A percentile compares a stretch with the other conserved stretches of the same genome.
These are phyloP conservation scores for Rhodamnia argentea DNA, from an alignment of 345 rosid genomes.

Conservation along the genomic window DNA sequence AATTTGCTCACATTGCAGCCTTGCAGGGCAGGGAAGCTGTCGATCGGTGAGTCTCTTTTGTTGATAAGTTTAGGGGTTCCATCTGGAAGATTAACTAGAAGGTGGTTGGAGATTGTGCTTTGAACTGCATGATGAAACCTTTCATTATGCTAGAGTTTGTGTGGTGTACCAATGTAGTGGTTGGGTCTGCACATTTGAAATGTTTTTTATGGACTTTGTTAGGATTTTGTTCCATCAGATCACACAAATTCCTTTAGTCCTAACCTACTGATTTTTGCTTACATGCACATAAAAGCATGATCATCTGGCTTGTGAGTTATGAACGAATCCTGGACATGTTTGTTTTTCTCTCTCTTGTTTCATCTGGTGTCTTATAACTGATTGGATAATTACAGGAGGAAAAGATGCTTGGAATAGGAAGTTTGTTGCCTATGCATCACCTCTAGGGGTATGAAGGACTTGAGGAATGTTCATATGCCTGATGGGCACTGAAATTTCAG, in stretches of 20 bases:
- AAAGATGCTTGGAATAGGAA: neutral
- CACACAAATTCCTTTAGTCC: neutral
- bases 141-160: neutral
- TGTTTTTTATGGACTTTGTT: neutral
- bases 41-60: conserved; percentile 8
- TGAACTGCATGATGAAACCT: neutral
- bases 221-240: neutral
- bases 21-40: conserved; percentile 30
- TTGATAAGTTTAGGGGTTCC: neutral
- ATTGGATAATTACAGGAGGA: neutral
- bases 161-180: neutral
- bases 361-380: neutral
- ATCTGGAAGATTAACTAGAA: neutral
- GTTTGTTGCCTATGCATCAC: neutral
- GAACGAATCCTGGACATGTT: neutral
- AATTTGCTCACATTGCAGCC: conserved; percentile 27
- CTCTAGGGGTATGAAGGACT: neutral
- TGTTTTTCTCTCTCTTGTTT: neutral
- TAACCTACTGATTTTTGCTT: neutral
- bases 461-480: neutral
- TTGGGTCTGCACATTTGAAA: neutral
- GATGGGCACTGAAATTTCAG: neutral
- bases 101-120: neutral
- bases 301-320: neutral
- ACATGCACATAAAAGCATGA: neutral